phyloP scores from a whole-genome alignment of 441 rosid genomes.

The Cnidoscolus chayamansa region DNA sequence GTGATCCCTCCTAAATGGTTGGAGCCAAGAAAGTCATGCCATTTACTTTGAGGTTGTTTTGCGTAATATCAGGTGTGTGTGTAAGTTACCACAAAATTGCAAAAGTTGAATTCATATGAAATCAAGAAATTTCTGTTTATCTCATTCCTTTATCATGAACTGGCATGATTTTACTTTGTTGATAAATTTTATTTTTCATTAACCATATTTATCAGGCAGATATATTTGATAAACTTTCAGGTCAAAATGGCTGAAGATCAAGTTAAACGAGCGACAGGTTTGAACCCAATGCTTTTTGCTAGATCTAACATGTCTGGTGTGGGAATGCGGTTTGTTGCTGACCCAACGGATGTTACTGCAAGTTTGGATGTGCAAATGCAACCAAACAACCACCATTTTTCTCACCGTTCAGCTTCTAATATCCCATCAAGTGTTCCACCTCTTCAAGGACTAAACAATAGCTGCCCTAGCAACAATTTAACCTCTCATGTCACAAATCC shows the following conservation, averaged over 20 bases:
- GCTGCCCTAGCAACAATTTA: slow-evolving; percentile 30
- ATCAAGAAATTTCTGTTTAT: background rate
- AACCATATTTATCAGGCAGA: slow-evolving; percentile 16
- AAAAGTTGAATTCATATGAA: no score
- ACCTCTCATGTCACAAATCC: slow-evolving; percentile 35
- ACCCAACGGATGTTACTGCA: slow-evolving; percentile 41
- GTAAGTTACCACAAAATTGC: no score
- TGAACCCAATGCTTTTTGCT: slow-evolving; percentile 64
- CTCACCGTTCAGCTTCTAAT: slow-evolving; percentile 47
- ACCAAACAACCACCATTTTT: slow-evolving; percentile 47
- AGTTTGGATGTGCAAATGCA: slow-evolving; percentile 43
- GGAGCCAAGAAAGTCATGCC: slow-evolving; percentile 4
- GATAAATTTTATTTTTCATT: background rate
- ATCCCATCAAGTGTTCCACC: slow-evolving; percentile 34
- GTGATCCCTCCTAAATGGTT: background rate
- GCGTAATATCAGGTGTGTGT: slow-evolving; percentile 1
- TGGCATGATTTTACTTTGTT: background rate
- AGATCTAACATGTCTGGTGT: slow-evolving; percentile 50
- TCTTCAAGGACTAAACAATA: slow-evolving; percentile 40
- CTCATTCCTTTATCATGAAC: background rate
- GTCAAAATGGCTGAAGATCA: slow-evolving; percentile 99
- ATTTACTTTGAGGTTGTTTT: slow-evolving; percentile 2
- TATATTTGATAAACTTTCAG: slow-evolving; percentile 39
- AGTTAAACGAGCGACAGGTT: slow-evolving; percentile 78
- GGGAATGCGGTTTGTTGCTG: slow-evolving; percentile 52